A percentile compares a stretch with the other conserved stretches of the same genome.
These are phyloP conservation scores for Mrakia blollopis DNA, from an alignment of 768 basidiomycete species.

Conservation along the genomic window DNA sequence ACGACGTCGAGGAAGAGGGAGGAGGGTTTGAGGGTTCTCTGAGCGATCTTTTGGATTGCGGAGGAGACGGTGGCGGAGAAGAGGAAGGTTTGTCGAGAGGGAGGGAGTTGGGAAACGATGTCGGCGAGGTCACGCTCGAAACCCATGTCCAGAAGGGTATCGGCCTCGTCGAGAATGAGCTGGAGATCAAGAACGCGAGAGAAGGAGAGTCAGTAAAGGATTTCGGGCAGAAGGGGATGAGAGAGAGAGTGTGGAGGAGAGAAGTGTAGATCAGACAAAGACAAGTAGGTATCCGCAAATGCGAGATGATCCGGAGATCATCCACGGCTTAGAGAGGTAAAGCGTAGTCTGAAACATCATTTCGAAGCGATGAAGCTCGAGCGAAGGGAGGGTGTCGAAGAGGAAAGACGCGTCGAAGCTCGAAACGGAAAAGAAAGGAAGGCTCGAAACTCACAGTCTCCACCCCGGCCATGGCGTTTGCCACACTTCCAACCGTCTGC, in stretches of 20 bases:
- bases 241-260: background rate
- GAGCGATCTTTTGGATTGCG: constrained; percentile 66
- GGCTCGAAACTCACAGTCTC: constrained; percentile 54
- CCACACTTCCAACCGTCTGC: constrained; percentile 55
- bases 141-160: constrained; percentile 85
- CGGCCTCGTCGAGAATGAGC: constrained; percentile 89
- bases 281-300: background rate
- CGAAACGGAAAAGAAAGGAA: background rate
- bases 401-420: background rate
- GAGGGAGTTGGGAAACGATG: constrained; percentile 62
- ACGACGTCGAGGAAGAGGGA: constrained; percentile 72
- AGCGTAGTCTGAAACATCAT: constrained; percentile 19
- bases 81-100: constrained; percentile 77
- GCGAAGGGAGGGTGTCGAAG: background rate
- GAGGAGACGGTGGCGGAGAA: constrained; percentile 82
- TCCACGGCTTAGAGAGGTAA: constrained; percentile 18
- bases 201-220: background rate
- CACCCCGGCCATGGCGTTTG: constrained; percentile 53
- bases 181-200: constrained; percentile 39
- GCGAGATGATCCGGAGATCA: constrained; percentile 13
- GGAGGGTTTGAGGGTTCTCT: constrained; percentile 55
- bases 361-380: background rate
- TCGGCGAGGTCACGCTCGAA: constrained; percentile 79
- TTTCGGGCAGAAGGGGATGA: background rate
- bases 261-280: background rate